Conservation (phyloP, 2,329 filamentous ascomycete genomes). For the Zymoseptoria crescenta region DNA sequence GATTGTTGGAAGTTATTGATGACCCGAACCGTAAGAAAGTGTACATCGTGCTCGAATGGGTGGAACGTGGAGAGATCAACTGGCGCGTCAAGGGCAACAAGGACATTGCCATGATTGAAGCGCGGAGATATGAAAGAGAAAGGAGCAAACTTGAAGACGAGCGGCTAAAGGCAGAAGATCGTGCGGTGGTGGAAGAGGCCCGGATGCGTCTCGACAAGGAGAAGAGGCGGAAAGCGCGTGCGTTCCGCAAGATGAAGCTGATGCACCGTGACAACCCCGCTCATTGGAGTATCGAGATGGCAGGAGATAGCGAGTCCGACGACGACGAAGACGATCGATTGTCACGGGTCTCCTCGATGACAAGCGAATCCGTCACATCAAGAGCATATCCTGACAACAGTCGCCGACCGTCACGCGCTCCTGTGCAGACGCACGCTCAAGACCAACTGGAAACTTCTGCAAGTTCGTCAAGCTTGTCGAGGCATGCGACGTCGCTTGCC, state of each 20-base stretch:
- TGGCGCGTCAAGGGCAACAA: conserved; percentile 86
- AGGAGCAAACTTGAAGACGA: conserved; percentile 44
- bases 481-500: conserved; percentile 3
- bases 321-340: conserved; percentile 29
- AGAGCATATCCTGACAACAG: conserved; percentile 10
- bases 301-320: conserved; percentile 52
- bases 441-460: conserved; percentile 16
- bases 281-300: conserved; percentile 80
- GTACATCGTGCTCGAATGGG: conserved; percentile 93
- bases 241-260: conserved; percentile 23
- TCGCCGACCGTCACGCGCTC: conserved; percentile 22
- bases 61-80: conserved; percentile 85
- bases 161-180: conserved; percentile 36
- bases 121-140: conserved; percentile 68
- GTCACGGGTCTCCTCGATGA: conserved; percentile 31
- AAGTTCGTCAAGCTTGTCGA: not conserved
- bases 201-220: conserved; percentile 50
- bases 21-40: conserved; percentile 95
- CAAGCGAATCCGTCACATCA: conserved; percentile 18
- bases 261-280: conserved; percentile 42
- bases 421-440: conserved; percentile 18
- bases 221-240: conserved; percentile 33
- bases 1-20: conserved; percentile 92
- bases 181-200: conserved; percentile 37
- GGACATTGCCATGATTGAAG: conserved; percentile 76